Conservation (phyloP, 1,284 basidiomycete genomes). For the Sphagnurus paluster region DNA sequence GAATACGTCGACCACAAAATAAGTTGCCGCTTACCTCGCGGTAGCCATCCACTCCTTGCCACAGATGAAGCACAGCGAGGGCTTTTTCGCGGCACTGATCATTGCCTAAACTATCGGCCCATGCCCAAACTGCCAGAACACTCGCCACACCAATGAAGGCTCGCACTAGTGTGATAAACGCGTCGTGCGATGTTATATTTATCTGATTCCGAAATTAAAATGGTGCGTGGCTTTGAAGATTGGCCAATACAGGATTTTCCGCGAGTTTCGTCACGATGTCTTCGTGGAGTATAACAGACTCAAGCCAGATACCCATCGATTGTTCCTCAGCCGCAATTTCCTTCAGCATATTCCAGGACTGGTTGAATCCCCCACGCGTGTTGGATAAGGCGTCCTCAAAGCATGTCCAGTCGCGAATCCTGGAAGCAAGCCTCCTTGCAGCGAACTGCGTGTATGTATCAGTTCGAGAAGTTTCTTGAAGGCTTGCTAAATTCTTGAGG, state of each 20-base stretch:
- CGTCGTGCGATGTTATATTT: slow-evolving; percentile 45
- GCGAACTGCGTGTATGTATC: slow-evolving; percentile 42
- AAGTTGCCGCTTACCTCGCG: slow-evolving; percentile 46
- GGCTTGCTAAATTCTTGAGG: slow-evolving; percentile 37
- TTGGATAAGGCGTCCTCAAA: slow-evolving; percentile 63
- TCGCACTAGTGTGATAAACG: slow-evolving; percentile 63
- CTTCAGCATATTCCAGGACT: slow-evolving; percentile 49
- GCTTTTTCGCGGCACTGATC: slow-evolving; percentile 61
- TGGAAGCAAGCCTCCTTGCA: slow-evolving; percentile 44
- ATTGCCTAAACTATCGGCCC: slow-evolving; percentile 75
- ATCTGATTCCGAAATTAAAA: slow-evolving; percentile 30
- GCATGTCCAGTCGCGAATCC: slow-evolving; percentile 58
- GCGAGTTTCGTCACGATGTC: slow-evolving; percentile 48
- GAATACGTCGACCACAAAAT: not conserved
- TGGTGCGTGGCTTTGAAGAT: slow-evolving; percentile 34
- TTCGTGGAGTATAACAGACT: slow-evolving; percentile 58
- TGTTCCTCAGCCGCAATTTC: slow-evolving; percentile 64
- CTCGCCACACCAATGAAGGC: slow-evolving; percentile 66
- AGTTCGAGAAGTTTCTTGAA: slow-evolving; percentile 39
- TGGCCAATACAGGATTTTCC: slow-evolving; percentile 40
- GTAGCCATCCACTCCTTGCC: slow-evolving; percentile 69
- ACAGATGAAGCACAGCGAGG: slow-evolving; percentile 61
- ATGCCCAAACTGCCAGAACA: slow-evolving; percentile 74
- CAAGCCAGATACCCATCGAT: slow-evolving; percentile 69
- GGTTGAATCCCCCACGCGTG: slow-evolving; percentile 48